Evolutionary conservation across 306 rosid genomes (phyloP).

Genomic region (Lithocarpus polystachyus): DNA sequence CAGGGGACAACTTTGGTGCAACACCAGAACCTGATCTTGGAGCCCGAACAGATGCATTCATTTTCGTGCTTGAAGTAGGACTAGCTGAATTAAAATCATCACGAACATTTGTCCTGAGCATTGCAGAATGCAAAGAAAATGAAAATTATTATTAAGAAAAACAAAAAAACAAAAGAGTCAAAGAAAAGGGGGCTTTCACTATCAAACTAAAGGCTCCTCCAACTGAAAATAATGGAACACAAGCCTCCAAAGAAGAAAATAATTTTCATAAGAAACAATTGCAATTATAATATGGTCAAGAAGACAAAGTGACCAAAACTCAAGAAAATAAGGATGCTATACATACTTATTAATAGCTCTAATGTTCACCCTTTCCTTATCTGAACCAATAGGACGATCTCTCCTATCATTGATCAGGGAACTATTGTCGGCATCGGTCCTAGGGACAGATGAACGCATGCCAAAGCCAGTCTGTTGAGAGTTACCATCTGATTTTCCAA

Average conservation of each 20-base stretch:
- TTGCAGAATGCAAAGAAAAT: constrained; percentile 20
- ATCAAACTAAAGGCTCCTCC: neutral
- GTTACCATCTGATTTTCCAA: constrained; percentile 74
- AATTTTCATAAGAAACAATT: neutral
- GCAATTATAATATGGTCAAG: neutral
- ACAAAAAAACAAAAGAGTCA: neutral
- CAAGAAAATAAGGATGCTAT: neutral
- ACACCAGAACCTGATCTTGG: constrained; percentile 85
- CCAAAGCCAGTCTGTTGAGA: constrained; percentile 78
- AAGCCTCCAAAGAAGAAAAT: constrained; percentile 19
- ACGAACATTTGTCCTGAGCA: constrained; percentile 70
- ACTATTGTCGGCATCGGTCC: constrained; percentile 70
- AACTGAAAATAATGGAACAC: neutral
- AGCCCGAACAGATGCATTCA: constrained; percentile 74
- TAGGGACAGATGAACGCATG: constrained; percentile 71
- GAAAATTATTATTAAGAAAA: constrained; percentile 20
- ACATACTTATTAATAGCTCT: constrained; percentile 86
- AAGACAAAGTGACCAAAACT: neutral
- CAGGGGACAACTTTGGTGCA: constrained; percentile 84
- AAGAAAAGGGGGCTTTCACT: constrained; percentile 12
- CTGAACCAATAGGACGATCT: constrained; percentile 70
- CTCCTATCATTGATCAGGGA: constrained; percentile 71
- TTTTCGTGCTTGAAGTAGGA: constrained; percentile 71
- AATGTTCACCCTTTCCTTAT: constrained; percentile 78
- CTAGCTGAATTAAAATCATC: constrained; percentile 81